Evolutionary conservation across 345 rosid species (phyloP).

Genomic region (Citrus sinensis): DNA sequence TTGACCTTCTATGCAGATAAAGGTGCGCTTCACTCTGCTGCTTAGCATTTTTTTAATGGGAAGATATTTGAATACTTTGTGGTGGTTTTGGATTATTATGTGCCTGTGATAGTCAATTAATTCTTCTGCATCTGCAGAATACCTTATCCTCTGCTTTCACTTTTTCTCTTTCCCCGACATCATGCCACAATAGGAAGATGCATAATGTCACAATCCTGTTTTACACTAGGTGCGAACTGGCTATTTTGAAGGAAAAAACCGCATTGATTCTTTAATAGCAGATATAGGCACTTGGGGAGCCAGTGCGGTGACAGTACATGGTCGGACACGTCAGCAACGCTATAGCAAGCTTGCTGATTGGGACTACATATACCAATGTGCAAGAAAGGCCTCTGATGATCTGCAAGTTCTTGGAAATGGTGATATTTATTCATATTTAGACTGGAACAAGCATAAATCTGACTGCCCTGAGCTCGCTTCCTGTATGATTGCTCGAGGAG

Average conservation of each 20-base stretch:
- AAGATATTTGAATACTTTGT: background rate
- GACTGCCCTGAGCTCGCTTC: constrained; percentile 78
- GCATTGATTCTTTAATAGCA: constrained; percentile 69
- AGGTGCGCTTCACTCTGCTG: background rate
- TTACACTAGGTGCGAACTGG: constrained; percentile 76
- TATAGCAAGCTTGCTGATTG: constrained; percentile 91
- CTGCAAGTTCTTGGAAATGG: constrained; percentile 88
- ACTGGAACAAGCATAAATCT: constrained; percentile 75
- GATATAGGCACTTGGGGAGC: constrained; percentile 86
- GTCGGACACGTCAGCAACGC: constrained; percentile 92
- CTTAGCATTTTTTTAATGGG: background rate
- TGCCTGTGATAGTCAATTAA: background rate
- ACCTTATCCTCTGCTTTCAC: background rate
- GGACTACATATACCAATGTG: constrained; percentile 80
- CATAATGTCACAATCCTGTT: constrained; percentile 1
- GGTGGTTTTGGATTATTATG: background rate
- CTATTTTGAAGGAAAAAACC: constrained; percentile 74
- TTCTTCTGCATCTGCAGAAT: background rate
- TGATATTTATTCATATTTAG: constrained; percentile 72
- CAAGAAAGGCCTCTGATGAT: constrained; percentile 51
- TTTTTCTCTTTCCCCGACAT: background rate
- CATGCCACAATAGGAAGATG: background rate
- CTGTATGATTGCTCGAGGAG: constrained; percentile 96
- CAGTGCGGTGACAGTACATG: constrained; percentile 84
- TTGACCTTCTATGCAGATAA: background rate